Base-by-base conservation (phyloP, 495 filamentous ascomycete species). In the Penicillium odoratum region DNA sequence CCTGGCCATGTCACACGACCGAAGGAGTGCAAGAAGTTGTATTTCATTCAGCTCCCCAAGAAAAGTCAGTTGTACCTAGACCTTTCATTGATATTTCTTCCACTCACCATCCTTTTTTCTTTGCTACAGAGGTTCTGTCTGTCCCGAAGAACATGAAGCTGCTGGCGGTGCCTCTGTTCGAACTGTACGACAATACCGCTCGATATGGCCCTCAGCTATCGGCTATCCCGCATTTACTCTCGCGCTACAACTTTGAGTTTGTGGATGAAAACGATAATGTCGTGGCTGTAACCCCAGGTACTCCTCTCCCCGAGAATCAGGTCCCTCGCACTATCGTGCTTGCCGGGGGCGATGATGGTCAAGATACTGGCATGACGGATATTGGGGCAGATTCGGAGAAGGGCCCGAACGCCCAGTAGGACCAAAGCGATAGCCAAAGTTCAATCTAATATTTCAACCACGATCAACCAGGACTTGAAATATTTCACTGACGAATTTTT, bases 111-210 rank as follows among this genome's bases (percentile, higher is more conserved):
- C 48, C 3, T 28, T 30, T 44, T 28, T 10, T 33, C 51, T 47
- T 51, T 64, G 21, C 21, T 21, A 21, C 25, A 96, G 93, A 97
- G 79, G 89, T 98, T n/a, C 84, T 98, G 45, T 91, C 87, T 64
- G 95, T 98, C 16, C 94, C 94, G 2, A 98, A 98, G 81, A 98
- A 98, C 77, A 98, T 98, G 94, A 98, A 98, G 71, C 83, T 98
- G 7, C 85, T 98, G 26, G 94, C 94, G 10, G 94, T 98, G 3
- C 94, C 94, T 4, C 80, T 98, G 0, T 98, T 97, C 73, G 94
- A 98, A 75, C 83, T 98, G 18, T 98, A 97, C 76, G 94, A 98
- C 67, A 98, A 98, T 75, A 96, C 91, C 1, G 88, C 87, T 3
- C 79, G 94, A 57, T 98, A 98, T 68, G 94, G 94, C 0, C 94